Evolutionary conservation across 2,329 filamentous ascomycete genomes (phyloP).

Genomic region (Blastomyces percursus): DNA sequence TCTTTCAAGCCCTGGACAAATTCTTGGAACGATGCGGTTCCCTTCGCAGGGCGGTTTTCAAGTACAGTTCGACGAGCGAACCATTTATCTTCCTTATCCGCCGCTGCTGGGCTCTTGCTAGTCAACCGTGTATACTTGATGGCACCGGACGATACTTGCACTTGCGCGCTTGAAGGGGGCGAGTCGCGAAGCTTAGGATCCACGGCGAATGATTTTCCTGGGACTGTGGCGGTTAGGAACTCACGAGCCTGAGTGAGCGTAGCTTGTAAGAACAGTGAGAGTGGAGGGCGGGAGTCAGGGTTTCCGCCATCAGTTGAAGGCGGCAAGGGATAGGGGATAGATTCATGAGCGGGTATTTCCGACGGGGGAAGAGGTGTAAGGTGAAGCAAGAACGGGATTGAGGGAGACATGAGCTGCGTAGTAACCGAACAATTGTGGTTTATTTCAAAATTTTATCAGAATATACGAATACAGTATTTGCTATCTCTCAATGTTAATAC

Average conservation of each 20-base stretch:
- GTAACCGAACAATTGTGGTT: not conserved
- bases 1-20: slow-evolving; percentile 29
- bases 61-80: slow-evolving; percentile 33
- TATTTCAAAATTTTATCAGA: not conserved
- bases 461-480: not conserved
- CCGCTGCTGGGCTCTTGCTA: not conserved
- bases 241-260: slow-evolving; percentile 22
- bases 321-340: slow-evolving; percentile 12
- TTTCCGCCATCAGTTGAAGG: not conserved
- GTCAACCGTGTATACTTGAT: not conserved
- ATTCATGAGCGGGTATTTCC: slow-evolving; percentile 22
- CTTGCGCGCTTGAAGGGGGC: slow-evolving; percentile 21
- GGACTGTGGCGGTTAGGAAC: slow-evolving; percentile 20
- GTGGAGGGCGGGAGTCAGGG: slow-evolving; percentile 13
- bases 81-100: slow-evolving; percentile 27
- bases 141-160: slow-evolving; percentile 19
- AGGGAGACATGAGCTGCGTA: not conserved
- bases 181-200: slow-evolving; percentile 22
- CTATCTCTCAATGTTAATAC: not conserved
- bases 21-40: slow-evolving; percentile 30
- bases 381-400: not conserved
- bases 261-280: slow-evolving; percentile 17
- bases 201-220: slow-evolving; percentile 17
- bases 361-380: slow-evolving; percentile 20
- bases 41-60: slow-evolving; percentile 17